Percentiles rank a stretch among this genome's conserved stretches.
Conservation (phyloP, 129 eudicot genomes). For the Solidago caesia region DNA sequence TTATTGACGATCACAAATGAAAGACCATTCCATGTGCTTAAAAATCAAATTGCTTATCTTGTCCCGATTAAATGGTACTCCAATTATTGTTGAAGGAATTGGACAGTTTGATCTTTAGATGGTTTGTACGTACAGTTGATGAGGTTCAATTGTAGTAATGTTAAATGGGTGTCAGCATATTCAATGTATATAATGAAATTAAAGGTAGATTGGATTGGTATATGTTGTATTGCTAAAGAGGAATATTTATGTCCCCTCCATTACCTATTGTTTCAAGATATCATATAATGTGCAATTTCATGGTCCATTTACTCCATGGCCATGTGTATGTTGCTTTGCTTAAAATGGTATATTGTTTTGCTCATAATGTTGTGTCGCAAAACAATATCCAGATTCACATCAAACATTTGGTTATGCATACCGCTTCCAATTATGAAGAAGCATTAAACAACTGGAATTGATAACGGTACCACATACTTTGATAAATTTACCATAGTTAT, state of each 20-base stretch:
- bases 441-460: no score
- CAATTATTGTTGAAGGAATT: neutral
- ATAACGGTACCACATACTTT: no score
- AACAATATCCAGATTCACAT: neutral
- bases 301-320: neutral
- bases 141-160: neutral
- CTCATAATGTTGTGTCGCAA: neutral
- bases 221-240: neutral
- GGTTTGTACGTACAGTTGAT: neutral
- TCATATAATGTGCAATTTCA: constrained; percentile 3
- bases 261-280: constrained; percentile 1
- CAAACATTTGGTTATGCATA: no score
- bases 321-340: neutral
- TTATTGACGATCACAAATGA: neutral
- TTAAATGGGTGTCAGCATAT: constrained; percentile 12
- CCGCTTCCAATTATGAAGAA: no score
- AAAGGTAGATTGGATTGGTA: constrained; percentile 12
- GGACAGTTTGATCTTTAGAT: neutral
- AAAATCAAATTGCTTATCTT: constrained; percentile 1
- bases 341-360: neutral
- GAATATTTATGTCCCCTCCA: constrained; percentile 27
- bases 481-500: no score
- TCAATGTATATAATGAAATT: neutral
- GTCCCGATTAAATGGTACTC: neutral
- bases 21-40: neutral